Base-by-base conservation (phyloP, 2,329 filamentous ascomycete genomes). In the Eutypa lata region DNA sequence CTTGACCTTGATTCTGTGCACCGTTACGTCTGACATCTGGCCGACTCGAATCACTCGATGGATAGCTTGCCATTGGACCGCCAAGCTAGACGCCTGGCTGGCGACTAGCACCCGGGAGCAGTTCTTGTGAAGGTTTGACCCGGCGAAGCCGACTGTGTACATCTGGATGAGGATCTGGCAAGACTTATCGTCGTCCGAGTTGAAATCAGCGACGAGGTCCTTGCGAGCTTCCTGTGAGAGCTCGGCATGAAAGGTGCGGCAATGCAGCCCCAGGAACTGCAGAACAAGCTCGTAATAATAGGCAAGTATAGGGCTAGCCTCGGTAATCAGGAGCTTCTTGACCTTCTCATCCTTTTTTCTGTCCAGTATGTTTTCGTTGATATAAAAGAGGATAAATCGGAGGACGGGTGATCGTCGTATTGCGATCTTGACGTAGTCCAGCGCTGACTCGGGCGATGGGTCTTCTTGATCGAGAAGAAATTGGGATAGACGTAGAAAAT, bases 91-190 rank as follows among this genome's bases (percentile, higher is more conserved):
- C 0, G 65, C 57, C 37, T 66, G 64, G 3, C 64, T 55, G 11
- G 64, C 60, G 4, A 68, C 56, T 2, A 68, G 28, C 4, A 66
- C 65, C 18, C 56, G 60, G 1, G 61, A 59, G 28, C 65, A 68
- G 24, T 47, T 63, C 38, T 62, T 61, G 35, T 68, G 65, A 19
- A 67, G 48, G 42, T 66, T 68, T 0, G 61, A 61, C 1, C 65
- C 65, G 0, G 63, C 64, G 31, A 65, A 65, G 0, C 59, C 60
- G n/a, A 68, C 65, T 1, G 52, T 60, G 49, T 66, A 66, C 55
- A 65, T 57, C 51, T 67, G 65, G 7, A 68, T 66, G 18, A 68
- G n/a, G 2, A 68, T 56, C 21, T 68, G 65, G 50, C 61, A 65
- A 1, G 63, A 63, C 2, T 56, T 21, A 2, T 51, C 21, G 0